phyloP scores from a whole-genome alignment of 176 grass and related monocot genomes.

The Hyparrhenia diplandra region DNA sequence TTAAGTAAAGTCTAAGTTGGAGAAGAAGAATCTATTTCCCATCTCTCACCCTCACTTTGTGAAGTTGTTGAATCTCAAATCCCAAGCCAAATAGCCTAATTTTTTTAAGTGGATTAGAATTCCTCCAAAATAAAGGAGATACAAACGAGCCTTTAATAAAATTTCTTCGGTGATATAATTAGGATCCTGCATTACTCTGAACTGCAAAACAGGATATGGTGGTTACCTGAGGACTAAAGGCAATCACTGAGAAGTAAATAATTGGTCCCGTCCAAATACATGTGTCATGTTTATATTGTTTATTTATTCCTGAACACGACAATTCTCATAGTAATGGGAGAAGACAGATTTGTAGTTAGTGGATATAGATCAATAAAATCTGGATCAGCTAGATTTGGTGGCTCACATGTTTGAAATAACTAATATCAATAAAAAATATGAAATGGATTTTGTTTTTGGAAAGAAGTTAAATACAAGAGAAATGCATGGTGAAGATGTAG shows the following conservation, averaged over 20 bases:
- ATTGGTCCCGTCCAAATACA: neutral
- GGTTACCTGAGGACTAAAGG: neutral
- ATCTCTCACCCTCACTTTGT: too few relatives aligned
- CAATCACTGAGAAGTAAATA: conserved; percentile 18
- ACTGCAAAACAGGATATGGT: conserved; percentile 4
- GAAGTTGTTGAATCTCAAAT: too few relatives aligned
- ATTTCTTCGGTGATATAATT: conserved; percentile 1
- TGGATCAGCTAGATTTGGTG: conserved; percentile 2
- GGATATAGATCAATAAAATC: conserved; percentile 19
- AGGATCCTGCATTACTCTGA: neutral
- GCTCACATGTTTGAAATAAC: neutral
- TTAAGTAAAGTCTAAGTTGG: too few relatives aligned
- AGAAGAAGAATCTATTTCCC: too few relatives aligned
- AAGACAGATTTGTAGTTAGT: conserved; percentile 18
- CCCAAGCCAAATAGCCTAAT: too few relatives aligned
- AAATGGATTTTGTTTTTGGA: neutral
- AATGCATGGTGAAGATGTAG: conserved; percentile 3
- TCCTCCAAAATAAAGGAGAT: too few relatives aligned
- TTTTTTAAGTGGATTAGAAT: too few relatives aligned
- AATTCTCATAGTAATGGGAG: neutral
- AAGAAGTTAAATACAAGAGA: neutral
- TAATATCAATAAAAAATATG: neutral
- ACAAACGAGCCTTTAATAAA: too few relatives aligned
- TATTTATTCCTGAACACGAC: neutral
- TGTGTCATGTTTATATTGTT: neutral